Conservation (phyloP, 1,284 basidiomycete genomes). For the Sporisorium exsertum region DNA sequence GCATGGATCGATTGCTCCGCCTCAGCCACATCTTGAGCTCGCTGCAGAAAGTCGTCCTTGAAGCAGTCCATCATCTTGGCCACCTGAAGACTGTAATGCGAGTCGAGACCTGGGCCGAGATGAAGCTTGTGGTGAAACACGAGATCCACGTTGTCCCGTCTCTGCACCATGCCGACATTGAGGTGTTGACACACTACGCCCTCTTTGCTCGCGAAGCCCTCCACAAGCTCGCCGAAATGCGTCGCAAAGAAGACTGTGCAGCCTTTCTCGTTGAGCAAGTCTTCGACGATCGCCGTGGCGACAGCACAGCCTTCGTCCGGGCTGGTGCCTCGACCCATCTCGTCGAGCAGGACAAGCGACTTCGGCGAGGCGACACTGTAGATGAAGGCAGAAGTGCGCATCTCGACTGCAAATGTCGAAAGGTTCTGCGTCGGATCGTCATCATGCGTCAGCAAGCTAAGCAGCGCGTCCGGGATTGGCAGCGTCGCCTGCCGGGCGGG, state of each 20-base stretch:
- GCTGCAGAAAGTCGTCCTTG: constrained; percentile 18
- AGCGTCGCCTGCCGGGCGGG: constrained; percentile 34
- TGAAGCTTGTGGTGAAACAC: constrained; percentile 47
- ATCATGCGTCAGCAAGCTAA: constrained; percentile 90
- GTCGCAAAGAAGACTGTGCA: constrained; percentile 90
- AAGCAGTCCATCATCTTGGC: constrained; percentile 51
- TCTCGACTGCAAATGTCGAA: constrained; percentile 54
- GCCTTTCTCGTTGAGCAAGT: constrained; percentile 76
- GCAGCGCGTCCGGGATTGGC: constrained; percentile 82
- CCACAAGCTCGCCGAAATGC: constrained; percentile 71
- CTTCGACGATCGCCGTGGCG: constrained; percentile 90
- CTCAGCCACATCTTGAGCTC: constrained; percentile 22
- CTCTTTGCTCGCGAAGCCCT: constrained; percentile 32
- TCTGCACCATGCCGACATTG: constrained; percentile 22
- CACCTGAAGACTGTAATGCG: constrained; percentile 51
- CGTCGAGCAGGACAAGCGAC: constrained; percentile 87
- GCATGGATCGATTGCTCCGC: constrained; percentile 12
- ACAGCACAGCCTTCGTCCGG: constrained; percentile 88
- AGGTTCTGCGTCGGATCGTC: constrained; percentile 74
- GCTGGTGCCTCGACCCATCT: constrained; percentile 87
- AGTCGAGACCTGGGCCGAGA: constrained; percentile 28
- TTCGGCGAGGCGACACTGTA: constrained; percentile 71
- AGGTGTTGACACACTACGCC: constrained; percentile 42
- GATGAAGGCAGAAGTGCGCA: constrained; percentile 72
- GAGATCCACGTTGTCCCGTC: constrained; percentile 16